Evolutionary conservation across 495 filamentous ascomycete species (phyloP), one percentile per base, ranked within the genome.

Genomic region (Penicillium ochrochloron): DNA sequence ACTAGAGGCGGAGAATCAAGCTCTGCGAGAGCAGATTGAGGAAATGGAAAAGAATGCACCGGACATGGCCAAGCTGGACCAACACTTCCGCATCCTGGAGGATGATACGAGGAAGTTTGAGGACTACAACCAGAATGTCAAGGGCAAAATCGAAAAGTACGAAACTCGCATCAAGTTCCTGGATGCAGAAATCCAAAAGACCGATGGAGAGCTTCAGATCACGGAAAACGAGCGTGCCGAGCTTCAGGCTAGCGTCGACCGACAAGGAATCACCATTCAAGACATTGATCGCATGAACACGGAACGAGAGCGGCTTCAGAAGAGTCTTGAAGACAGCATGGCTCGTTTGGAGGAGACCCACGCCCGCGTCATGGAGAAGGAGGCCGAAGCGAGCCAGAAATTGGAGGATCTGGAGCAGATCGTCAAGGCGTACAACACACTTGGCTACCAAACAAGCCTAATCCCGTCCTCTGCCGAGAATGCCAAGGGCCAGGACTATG

Each of bases 271-370:
- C 67, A 95, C 92, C 52, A 94, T 96, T 70, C 89, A 92, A 74
- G 96, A 98, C 81, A 97, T 99, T 74, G 95, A 99, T 83, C 94
- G 93, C 70, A 97, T 99, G 94, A 96, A 92, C 66, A 88, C 89
- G 23, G 95, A 98, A 74, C 88, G 94, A 35, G 95, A 98, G 71
- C 89, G 96, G 14, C 84, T 98, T 35, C 90, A 95, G 57, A 94
- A 89, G 69, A 90, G 86, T 42, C 88, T 96, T 56, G 90, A 96
- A 61, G 84, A 89, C 12, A 90, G 93, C 0, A 80, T 84, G 21
- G 77, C 82, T 63, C 83, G 92, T 60, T 83, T 97, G 2, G 92
- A 94, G 62, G 95, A 97, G 63, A 84, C 88, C 14, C 94, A 96
- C 73, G 85, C 85, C 48, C 90, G 89, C 59, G 89, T 93, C 2